Base-by-base conservation (phyloP, 495 filamentous ascomycete species). In the Jackrogersella multiformis region DNA sequence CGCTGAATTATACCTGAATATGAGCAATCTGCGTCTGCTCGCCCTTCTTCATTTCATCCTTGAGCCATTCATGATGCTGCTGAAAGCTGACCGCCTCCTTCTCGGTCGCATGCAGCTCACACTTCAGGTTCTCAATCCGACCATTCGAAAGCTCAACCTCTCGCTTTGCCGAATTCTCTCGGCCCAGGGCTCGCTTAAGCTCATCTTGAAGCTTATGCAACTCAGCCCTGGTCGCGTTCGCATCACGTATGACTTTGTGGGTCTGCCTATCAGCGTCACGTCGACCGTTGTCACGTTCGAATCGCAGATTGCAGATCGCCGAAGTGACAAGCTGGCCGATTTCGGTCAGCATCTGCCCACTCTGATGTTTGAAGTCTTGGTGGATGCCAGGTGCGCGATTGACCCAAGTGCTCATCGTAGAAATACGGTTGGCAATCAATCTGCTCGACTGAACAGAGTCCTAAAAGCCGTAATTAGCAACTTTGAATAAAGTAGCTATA, bases 1-100 rank as follows among this genome's bases (percentile, higher is more conserved):
- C 15, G 13, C 10, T 56, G 2, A 26, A 38, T 21, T 61, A 30
- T 69, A 69, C 66, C 35, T 56, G 30, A 5, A 69, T 24, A 4
- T 36, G 30, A n/a, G 49, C 35, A 13, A 5, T 16, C 15, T 55
- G 48, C 1, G n/a, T 6, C 2, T 64, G 42, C 2, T 69, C 66
- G 20, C 26, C 15, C 3, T 34, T 2, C 7, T 18, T 28, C 56
- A 52, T 53, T 4, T 61, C 23, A 0, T 44, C 15, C 2, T 26
- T n/a, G 2, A 61, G 15, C 16, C 56, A 23, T 4, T 13, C n/a
- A 16, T 65, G 56, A 2, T 65, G 55, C 2, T 51, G 48, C 2
- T 45, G 26, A 15, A 69, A 57, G 0, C n/a, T 9, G 2, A 8
- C 23, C 0, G 18, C 28, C 2, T 48, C 9, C 26, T 49, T 16